Evolutionary conservation across 257 asterid genomes (phyloP).

Genomic region (Plantago ovata): DNA sequence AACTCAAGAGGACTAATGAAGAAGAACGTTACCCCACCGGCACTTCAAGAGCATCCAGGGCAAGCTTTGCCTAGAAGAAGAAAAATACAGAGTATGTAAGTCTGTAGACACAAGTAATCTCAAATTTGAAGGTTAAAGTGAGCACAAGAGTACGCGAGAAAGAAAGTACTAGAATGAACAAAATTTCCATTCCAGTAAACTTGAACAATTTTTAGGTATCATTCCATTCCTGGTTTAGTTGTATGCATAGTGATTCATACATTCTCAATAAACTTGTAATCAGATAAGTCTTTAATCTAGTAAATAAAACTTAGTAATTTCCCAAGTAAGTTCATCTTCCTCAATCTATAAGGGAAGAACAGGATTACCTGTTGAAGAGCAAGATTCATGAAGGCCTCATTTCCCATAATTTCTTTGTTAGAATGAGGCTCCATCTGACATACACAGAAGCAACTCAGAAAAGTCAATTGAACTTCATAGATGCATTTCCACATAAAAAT

Average conservation of each 20-base stretch:
- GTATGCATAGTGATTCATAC: neutral
- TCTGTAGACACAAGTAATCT: neutral
- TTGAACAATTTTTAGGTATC: too few relatives aligned
- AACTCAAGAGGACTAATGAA: slow-evolving; percentile 1
- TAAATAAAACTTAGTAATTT: neutral
- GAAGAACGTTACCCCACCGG: slow-evolving; percentile 70
- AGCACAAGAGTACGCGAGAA: neutral
- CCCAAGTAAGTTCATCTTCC: neutral
- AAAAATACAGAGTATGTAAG: slow-evolving; percentile 9
- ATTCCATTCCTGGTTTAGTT: too few relatives aligned
- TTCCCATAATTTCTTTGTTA: slow-evolving; percentile 26
- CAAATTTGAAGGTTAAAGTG: neutral
- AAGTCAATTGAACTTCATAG: neutral
- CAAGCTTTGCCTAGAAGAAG: slow-evolving; percentile 64
- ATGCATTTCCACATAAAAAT: slow-evolving; percentile 19
- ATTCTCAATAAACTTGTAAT: neutral
- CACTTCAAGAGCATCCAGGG: slow-evolving; percentile 72
- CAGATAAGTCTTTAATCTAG: too few relatives aligned
- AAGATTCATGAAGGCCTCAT: slow-evolving; percentile 53
- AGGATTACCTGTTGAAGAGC: slow-evolving; percentile 66
- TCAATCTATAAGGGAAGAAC: neutral
- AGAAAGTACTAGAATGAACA: slow-evolving; percentile 6
- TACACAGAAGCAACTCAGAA: neutral
- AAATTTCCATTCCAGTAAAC: neutral
- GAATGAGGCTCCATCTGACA: slow-evolving; percentile 36